phyloP scores from a whole-genome alignment of 352 stramenopile species.

The Globisporangium emineosum region DNA sequence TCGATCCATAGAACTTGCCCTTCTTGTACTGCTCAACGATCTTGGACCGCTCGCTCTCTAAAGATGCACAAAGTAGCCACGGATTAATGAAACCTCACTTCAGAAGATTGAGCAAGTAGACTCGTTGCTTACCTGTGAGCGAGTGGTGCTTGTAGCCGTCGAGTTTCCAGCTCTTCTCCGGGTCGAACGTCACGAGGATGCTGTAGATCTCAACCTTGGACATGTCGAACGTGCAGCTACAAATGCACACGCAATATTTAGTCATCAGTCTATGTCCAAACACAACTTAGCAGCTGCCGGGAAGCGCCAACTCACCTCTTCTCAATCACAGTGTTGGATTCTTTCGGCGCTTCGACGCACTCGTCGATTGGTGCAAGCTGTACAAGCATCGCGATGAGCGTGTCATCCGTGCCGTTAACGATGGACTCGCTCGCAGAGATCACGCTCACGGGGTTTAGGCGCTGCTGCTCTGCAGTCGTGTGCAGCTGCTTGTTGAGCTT shows the following conservation, averaged over 20 bases:
- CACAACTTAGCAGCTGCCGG: neutral
- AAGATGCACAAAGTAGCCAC: neutral
- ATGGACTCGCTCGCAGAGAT: constrained; percentile 61
- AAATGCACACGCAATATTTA: neutral
- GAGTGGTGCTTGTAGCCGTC: constrained; percentile 59
- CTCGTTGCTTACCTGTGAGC: constrained; percentile 32
- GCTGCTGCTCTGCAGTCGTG: constrained; percentile 6
- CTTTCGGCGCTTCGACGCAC: constrained; percentile 19
- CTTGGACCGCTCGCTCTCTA: constrained; percentile 47
- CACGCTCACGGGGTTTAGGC: constrained; percentile 51
- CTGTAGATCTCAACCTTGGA: constrained; percentile 60
- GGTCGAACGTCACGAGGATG: constrained; percentile 45
- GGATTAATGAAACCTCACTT: neutral
- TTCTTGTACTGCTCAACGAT: constrained; percentile 58
- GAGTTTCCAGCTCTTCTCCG: constrained; percentile 30
- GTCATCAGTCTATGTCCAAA: neutral
- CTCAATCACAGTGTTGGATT: neutral
- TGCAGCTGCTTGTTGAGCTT: constrained; percentile 57
- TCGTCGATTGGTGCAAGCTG: constrained; percentile 44
- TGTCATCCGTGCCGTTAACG: constrained; percentile 31
- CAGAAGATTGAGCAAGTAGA: neutral
- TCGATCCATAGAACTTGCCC: constrained; percentile 59
- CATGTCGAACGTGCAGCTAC: constrained; percentile 65
- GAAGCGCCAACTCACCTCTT: neutral
- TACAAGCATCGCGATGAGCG: constrained; percentile 50